Conservation (phyloP, 768 basidiomycete species). For the Rhizopogon vinicolor region DNA sequence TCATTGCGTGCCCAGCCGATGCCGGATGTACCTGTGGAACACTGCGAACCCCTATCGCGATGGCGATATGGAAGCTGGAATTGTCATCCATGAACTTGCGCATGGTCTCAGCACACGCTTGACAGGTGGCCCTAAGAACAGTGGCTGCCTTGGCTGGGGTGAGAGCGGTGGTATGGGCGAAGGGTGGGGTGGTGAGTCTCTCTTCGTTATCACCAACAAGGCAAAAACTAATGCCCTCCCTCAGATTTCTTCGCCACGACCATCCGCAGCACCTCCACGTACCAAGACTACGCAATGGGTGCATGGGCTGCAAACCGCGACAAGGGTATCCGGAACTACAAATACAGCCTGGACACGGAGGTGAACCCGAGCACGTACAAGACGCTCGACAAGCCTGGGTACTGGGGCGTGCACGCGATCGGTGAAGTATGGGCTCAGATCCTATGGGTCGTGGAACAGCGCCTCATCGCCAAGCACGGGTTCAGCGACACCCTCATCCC, state of each 20-base stretch:
- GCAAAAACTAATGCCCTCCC: not conserved
- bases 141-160: conserved; percentile 93
- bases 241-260: conserved; percentile 82
- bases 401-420: conserved; percentile 90
- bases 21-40: conserved; percentile 98
- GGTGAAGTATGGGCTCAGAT: conserved; percentile 97
- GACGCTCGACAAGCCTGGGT: conserved; percentile 89
- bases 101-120: conserved; percentile 93
- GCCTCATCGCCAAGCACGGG: conserved; percentile 77
- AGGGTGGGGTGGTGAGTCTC: conserved; percentile 76
- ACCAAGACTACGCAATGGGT: conserved; percentile 88
- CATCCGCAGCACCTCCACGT: conserved; percentile 67
- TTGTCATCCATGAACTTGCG: conserved; percentile 86
- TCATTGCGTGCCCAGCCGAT: conserved; percentile 37
- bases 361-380: conserved; percentile 92
- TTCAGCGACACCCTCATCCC: conserved; percentile 80
- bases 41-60: conserved; percentile 87
- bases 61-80: conserved; percentile 94
- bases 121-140: conserved; percentile 91
- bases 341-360: conserved; percentile 73
- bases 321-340: conserved; percentile 81
- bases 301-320: conserved; percentile 85
- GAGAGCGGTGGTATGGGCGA: conserved; percentile 98
- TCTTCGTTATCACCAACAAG: not conserved
- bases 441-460: conserved; percentile 74